These are phyloP conservation scores for Aspergillus haitiensis DNA, from an alignment of 495 filamentous ascomycete species.

Conservation along the genomic window DNA sequence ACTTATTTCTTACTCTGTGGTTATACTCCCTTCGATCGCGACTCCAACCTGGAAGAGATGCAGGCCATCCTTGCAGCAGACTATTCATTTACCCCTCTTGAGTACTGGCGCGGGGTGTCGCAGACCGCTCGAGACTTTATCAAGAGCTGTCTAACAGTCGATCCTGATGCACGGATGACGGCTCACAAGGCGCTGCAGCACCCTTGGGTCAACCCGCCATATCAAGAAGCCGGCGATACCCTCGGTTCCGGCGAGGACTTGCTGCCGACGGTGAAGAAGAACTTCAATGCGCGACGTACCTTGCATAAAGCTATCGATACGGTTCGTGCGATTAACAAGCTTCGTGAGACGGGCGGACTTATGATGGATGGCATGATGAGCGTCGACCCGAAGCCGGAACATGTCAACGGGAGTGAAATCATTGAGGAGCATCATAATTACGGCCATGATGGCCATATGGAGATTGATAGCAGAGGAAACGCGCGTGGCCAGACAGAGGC, in stretches of 20 bases:
- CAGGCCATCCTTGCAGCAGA: constrained; percentile 95
- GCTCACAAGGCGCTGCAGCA: constrained; percentile 90
- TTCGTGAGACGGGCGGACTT: constrained; percentile 76
- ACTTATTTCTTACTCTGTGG: constrained; percentile 97
- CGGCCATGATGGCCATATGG: constrained; percentile 37
- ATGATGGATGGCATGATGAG: constrained; percentile 81
- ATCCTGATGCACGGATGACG: constrained; percentile 84
- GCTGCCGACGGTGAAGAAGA: constrained; percentile 93
- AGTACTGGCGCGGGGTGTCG: constrained; percentile 97
- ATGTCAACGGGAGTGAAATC: constrained; percentile 47
- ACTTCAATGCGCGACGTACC: constrained; percentile 94
- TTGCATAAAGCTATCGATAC: constrained; percentile 97
- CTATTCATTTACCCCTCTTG: constrained; percentile 91
- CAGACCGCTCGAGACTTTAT: constrained; percentile 87
- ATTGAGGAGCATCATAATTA: constrained; percentile 36
- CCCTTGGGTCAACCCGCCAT: constrained; percentile 73
- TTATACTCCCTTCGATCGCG: constrained; percentile 97
- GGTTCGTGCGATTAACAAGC: constrained; percentile 95
- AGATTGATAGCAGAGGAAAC: constrained; percentile 58
- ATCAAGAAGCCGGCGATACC: constrained; percentile 28
- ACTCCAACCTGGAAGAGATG: constrained; percentile 98
- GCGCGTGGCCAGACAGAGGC: constrained; percentile 64
- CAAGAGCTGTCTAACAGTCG: constrained; percentile 81
- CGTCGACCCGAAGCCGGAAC: constrained; percentile 58
- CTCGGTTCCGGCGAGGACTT: constrained; percentile 65